Evolutionary conservation across 495 filamentous ascomycete genomes (phyloP).

Genomic region (Talaromyces wortmannii): DNA sequence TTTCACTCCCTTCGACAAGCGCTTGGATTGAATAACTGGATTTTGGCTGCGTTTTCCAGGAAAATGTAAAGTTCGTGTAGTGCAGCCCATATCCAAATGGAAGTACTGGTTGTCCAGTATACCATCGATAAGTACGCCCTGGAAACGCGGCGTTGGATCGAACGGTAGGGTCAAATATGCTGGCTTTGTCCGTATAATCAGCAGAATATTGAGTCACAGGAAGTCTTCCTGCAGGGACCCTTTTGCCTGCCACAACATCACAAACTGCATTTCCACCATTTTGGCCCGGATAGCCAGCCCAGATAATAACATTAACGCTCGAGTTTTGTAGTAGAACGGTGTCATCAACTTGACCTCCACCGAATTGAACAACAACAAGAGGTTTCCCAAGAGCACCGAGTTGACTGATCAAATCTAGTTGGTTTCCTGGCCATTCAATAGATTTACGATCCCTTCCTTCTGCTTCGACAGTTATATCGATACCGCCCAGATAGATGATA

Average conservation of each 20-base stretch:
- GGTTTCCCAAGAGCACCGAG: conserved; percentile 39
- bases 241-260: conserved; percentile 39
- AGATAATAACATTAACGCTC: conserved; percentile 37
- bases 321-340: conserved; percentile 32
- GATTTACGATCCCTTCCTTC: conserved; percentile 41
- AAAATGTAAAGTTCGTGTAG: conserved; percentile 34
- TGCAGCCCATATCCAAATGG: conserved; percentile 44
- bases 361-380: conserved; percentile 43
- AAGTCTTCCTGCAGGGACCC: conserved; percentile 41
- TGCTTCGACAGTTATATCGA: conserved; percentile 40
- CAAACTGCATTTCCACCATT: conserved; percentile 39
- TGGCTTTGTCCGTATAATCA: conserved; percentile 36
- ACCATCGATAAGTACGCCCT: conserved; percentile 49
- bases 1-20: neutral
- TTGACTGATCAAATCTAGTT: conserved; percentile 41
- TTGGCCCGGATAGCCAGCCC: conserved; percentile 48
- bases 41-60: conserved; percentile 7
- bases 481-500: conserved; percentile 45
- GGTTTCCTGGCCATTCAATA: conserved; percentile 43
- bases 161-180: conserved; percentile 43
- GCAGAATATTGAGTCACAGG: conserved; percentile 48
- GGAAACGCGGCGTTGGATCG: conserved; percentile 20
- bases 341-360: conserved; percentile 46
- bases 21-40: neutral
- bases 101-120: conserved; percentile 36